phyloP scores from a whole-genome alignment of 352 stramenopile genomes.

The Globisporangium paddicum region DNA sequence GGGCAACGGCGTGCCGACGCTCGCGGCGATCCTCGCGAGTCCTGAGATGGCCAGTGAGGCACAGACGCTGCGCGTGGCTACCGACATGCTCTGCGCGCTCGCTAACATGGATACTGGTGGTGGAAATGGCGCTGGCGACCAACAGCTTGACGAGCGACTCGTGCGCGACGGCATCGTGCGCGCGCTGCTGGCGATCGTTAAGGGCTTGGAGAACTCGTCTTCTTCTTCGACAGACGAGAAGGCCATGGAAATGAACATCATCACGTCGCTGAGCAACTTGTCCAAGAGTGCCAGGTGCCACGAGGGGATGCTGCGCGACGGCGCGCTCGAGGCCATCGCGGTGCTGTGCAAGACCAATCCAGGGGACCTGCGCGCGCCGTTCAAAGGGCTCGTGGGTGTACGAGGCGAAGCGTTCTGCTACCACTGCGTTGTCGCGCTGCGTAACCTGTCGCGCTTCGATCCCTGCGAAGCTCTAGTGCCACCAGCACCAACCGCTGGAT shows the following conservation, averaged over 20 bases:
- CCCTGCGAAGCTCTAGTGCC: background rate
- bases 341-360: conserved; percentile 41
- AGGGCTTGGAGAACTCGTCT: conserved; percentile 25
- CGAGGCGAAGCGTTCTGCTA: conserved; percentile 66
- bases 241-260: conserved; percentile 49
- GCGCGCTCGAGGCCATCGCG: conserved; percentile 51
- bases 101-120: conserved; percentile 33
- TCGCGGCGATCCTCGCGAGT: conserved; percentile 50
- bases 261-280: conserved; percentile 61
- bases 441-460: conserved; percentile 59
- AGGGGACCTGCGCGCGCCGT: conserved; percentile 36
- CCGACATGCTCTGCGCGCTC: conserved; percentile 64
- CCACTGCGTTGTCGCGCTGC: conserved; percentile 56
- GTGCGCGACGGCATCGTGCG: conserved; percentile 70
- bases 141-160: conserved; percentile 52
- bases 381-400: conserved; percentile 52
- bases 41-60: conserved; percentile 42
- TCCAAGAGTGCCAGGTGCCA: conserved; percentile 56
- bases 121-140: background rate
- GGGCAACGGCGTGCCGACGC: conserved; percentile 54
- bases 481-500: background rate
- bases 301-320: conserved; percentile 72
- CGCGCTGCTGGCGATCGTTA: conserved; percentile 56
- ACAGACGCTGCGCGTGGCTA: conserved; percentile 42
- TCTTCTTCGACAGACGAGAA: conserved; percentile 23